A percentile compares a stretch with the other conserved stretches of the same genome.
These are phyloP conservation scores for Lobosporangium transversale DNA, from an alignment of 192 early-diverging fungal genomes.

Conservation along the genomic window DNA sequence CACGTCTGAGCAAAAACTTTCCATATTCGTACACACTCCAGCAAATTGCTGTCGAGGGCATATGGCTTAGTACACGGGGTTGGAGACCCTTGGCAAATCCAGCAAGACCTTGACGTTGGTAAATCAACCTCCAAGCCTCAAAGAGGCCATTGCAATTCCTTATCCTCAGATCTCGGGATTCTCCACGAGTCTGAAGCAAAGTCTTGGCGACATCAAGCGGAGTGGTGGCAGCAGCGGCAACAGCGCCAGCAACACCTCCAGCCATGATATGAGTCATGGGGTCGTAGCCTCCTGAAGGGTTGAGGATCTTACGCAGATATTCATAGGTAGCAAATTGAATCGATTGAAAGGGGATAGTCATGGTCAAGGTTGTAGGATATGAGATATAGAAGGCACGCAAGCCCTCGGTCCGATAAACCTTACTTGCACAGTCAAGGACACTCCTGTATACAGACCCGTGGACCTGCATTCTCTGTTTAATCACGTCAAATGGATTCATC, in stretches of 20 bases:
- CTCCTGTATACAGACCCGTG: conserved; percentile 74
- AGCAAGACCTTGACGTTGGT: conserved; percentile 73
- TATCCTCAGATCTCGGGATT: conserved; percentile 77
- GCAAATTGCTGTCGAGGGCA: conserved; percentile 93
- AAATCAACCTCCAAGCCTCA: conserved; percentile 80
- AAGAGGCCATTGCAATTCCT: conserved; percentile 75
- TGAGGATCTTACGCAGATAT: conserved; percentile 83
- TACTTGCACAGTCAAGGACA: conserved; percentile 75
- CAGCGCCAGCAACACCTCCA: conserved; percentile 88
- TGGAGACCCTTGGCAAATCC: conserved; percentile 85
- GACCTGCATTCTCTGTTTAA: conserved; percentile 97
- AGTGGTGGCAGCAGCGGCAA: conserved; percentile 89
- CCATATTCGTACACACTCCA: conserved; percentile 96
- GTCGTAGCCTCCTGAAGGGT: conserved; percentile 85
- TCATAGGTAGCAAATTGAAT: conserved; percentile 96
- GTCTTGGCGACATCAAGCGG: conserved; percentile 97
- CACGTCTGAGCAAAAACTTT: conserved; percentile 69
- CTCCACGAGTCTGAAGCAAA: conserved; percentile 89
- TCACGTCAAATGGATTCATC: conserved; percentile 97
- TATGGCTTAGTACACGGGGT: conserved; percentile 88
- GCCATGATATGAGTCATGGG: conserved; percentile 87
- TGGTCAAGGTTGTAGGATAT: conserved; percentile 92
- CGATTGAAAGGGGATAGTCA: conserved; percentile 96
- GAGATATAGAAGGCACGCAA: conserved; percentile 91
- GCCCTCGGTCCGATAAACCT: conserved; percentile 82